These are phyloP conservation scores for Arthrobotrys sinensis DNA, from an alignment of 2,329 filamentous ascomycete species.

Conservation along the genomic window DNA sequence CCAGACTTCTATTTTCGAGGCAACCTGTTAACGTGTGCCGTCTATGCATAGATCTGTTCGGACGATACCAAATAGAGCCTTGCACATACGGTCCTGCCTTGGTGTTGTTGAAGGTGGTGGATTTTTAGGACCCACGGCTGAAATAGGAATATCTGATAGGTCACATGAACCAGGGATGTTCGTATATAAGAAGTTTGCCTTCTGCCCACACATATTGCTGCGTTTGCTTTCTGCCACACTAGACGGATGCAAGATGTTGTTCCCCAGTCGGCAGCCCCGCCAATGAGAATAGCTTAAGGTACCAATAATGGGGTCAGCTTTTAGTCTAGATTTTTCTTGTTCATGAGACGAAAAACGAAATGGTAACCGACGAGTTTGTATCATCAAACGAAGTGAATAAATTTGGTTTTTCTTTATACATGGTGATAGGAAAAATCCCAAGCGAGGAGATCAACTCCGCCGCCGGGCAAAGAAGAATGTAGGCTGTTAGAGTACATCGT, in stretches of 20 bases:
- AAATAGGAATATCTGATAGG: slow-evolving; percentile 37
- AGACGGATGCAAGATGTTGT: slow-evolving; percentile 44
- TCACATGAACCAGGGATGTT: slow-evolving; percentile 51
- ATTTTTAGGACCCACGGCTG: slow-evolving; percentile 14
- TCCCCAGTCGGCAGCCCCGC: slow-evolving; percentile 50
- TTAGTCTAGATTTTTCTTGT: slow-evolving; percentile 22
- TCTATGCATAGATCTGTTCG: slow-evolving; percentile 35
- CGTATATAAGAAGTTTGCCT: slow-evolving; percentile 39
- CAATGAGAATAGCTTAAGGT: slow-evolving; percentile 34
- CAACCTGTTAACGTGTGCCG: slow-evolving; percentile 35
- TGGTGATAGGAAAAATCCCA: slow-evolving; percentile 26
- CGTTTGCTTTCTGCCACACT: slow-evolving; percentile 35
- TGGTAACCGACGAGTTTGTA: slow-evolving; percentile 16
- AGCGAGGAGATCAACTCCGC: slow-evolving; percentile 42
- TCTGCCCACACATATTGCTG: slow-evolving; percentile 13
- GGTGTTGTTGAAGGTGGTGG: slow-evolving; percentile 30
- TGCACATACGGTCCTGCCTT: slow-evolving; percentile 28
- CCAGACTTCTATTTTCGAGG: slow-evolving; percentile 26
- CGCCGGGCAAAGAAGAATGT: slow-evolving; percentile 43
- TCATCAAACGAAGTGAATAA: slow-evolving; percentile 42
- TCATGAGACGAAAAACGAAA: slow-evolving; percentile 35
- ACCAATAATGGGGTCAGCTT: slow-evolving; percentile 20
- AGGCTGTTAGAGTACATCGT: slow-evolving; percentile 51
- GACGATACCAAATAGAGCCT: slow-evolving; percentile 38
- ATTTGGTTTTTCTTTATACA: slow-evolving; percentile 53